These are phyloP conservation scores for Helicocarpus griseus DNA, from an alignment of 2,329 filamentous ascomycete genomes.

Conservation along the genomic window DNA sequence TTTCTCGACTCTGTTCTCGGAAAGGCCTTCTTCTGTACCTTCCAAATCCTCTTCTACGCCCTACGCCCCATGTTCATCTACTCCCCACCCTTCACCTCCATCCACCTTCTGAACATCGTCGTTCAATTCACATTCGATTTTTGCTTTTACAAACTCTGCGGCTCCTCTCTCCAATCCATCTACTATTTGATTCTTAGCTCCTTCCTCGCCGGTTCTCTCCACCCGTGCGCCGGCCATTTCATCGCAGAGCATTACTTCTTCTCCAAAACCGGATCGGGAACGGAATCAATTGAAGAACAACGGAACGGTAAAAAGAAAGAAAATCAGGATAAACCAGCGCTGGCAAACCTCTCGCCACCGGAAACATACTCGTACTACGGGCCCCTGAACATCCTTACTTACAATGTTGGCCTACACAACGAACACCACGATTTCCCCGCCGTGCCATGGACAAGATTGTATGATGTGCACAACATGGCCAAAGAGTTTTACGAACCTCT, in stretches of 20 bases:
- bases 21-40: slow-evolving; percentile 98
- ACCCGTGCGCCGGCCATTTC: slow-evolving; percentile 94
- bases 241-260: slow-evolving; percentile 94
- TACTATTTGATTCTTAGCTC: slow-evolving; percentile 80
- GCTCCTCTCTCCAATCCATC: slow-evolving; percentile 50
- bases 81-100: slow-evolving; percentile 71
- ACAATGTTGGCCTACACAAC: slow-evolving; percentile 96
- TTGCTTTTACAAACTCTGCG: slow-evolving; percentile 51
- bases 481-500: slow-evolving; percentile 85
- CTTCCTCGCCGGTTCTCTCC: slow-evolving; percentile 86
- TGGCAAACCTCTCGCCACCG: slow-evolving; percentile 59
- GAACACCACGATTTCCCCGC: slow-evolving; percentile 99
- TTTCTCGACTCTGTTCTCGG: slow-evolving; percentile 88
- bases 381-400: slow-evolving; percentile 79
- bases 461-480: slow-evolving; percentile 66
- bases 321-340: slow-evolving; percentile 13
- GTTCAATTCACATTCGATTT: slow-evolving; percentile 72
- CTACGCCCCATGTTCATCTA: slow-evolving; percentile 92
- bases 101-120: slow-evolving; percentile 73
- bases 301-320: slow-evolving; percentile 21
- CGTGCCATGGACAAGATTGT: slow-evolving; percentile 84
- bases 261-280: slow-evolving; percentile 28
- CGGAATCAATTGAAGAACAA: slow-evolving; percentile 45
- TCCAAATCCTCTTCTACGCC: slow-evolving; percentile 98
- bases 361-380: slow-evolving; percentile 99